phyloP scores from a whole-genome alignment of 2,329 filamentous ascomycete species.

The Metarhizium anisopliae region DNA sequence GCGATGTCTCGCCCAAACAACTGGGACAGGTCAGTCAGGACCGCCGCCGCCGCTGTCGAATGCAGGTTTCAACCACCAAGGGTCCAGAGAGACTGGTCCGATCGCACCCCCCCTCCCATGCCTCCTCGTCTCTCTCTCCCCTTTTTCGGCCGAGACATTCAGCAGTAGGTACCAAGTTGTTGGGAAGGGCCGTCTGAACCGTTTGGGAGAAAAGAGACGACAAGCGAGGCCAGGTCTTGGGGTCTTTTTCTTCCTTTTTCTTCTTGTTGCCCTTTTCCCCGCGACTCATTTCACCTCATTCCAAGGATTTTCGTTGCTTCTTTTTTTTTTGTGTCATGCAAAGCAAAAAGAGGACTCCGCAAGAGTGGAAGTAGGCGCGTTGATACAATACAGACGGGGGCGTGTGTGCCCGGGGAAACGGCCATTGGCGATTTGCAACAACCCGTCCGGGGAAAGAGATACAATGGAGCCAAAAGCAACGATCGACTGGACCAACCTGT shows the following conservation, averaged over 20 bases:
- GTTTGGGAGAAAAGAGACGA: neutral
- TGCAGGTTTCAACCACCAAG: neutral
- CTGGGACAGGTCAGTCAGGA: neutral
- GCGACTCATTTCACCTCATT: neutral
- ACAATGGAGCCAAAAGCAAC: too few species aligned
- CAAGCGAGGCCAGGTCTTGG: neutral
- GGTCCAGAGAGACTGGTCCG: neutral
- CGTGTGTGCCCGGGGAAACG: neutral
- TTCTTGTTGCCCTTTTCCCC: too few species aligned
- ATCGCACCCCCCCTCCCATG: too few species aligned
- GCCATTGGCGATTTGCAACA: too few species aligned
- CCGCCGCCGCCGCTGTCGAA: neutral
- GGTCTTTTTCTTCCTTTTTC: too few species aligned
- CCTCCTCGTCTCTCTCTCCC: neutral
- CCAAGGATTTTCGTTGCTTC: neutral
- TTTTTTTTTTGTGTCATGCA: too few species aligned
- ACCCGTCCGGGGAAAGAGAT: too few species aligned
- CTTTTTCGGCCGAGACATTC: slow-evolving; percentile 1
- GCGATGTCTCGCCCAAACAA: neutral
- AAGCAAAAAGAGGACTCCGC: neutral
- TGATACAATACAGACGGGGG: neutral
- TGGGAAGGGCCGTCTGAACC: neutral
- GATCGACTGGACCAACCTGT: too few species aligned
- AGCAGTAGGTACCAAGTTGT: too few species aligned
- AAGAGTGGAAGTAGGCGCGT: neutral